Base-by-base conservation (phyloP, 257 asterid genomes). In the Nicotiana otophora region DNA sequence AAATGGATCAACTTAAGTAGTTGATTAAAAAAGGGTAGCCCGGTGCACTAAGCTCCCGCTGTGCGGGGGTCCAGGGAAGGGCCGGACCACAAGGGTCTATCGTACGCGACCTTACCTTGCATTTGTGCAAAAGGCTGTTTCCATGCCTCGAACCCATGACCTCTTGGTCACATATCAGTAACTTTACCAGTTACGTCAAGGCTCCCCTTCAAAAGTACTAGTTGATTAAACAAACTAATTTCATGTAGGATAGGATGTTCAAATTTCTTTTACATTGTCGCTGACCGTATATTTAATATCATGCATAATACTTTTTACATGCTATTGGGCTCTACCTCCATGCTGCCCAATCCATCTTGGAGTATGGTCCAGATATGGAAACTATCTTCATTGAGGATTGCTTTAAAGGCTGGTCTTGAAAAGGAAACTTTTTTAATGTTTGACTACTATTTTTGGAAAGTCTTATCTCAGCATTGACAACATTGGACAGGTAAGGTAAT, bases 401-500 rank as follows among this genome's bases (percentile, higher is more conserved):
- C 36, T 26, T 63, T 62, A 23, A 23, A 62, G 67, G 33, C 17
- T 63, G 19, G 68, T 26, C 19, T 26, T 62, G 68, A 62, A 62
- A 62, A 23, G 34, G 68, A 26, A 63, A 63, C 68, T 19, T 63
- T 26, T 10, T 23, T 23, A 63, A 63, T 63, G 36, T 8, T 63
- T 26, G 34, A 26, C 36, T 63, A 5, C 19, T 63, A 63, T 26
- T 63, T 63, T 63, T 23, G 17, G 67, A 62, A 62, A 63, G 68
- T 26, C 19, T 63, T 63, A 63, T 63, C 67, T 23, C 33, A 62
- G 34, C 67, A 63, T 26, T 63, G 68, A 63, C 68, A 10, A 26
- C 36, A 63, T 36, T 26, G 68, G 19, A 79, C 87, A 93, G 98
- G 97, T 20, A 82, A 91, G 85, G 93, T 89, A 33, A 85, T 93